These are phyloP conservation scores for Russula griseocarnosa DNA, from an alignment of 768 basidiomycete genomes.

Conservation along the genomic window DNA sequence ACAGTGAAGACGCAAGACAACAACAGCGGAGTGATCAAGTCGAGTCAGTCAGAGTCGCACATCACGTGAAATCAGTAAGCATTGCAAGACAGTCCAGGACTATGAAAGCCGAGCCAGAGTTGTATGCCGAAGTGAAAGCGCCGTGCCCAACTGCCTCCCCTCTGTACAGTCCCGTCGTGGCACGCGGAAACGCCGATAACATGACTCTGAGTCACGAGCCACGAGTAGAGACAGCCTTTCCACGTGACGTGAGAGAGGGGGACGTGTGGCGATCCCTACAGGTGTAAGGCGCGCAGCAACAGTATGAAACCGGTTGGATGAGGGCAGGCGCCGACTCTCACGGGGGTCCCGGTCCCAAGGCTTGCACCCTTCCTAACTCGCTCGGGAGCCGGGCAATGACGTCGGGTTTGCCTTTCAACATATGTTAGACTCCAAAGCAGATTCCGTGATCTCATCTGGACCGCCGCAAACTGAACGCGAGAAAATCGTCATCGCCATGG, in stretches of 20 bases:
- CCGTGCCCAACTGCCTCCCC: neutral
- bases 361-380: neutral
- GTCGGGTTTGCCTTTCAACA: neutral
- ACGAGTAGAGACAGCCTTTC: neutral
- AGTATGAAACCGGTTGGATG: conserved; percentile 7
- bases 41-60: neutral
- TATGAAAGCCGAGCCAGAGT: neutral
- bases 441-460: neutral
- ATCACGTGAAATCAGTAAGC: neutral
- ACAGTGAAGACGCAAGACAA: neutral
- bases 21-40: neutral
- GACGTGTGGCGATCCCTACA: conserved; percentile 13
- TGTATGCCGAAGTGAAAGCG: neutral
- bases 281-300: neutral
- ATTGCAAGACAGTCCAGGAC: neutral
- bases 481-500: neutral
- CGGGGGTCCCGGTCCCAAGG: neutral
- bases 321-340: conserved; percentile 14
- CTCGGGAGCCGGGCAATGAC: neutral
- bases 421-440: neutral
- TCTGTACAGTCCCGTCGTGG: neutral
- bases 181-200: conserved; percentile 3
- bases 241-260: conserved; percentile 16
- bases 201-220: neutral
- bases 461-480: conserved; percentile 2